Evolutionary conservation across 1,284 basidiomycete species (phyloP).

Genomic region (Puccinia coronata): DNA sequence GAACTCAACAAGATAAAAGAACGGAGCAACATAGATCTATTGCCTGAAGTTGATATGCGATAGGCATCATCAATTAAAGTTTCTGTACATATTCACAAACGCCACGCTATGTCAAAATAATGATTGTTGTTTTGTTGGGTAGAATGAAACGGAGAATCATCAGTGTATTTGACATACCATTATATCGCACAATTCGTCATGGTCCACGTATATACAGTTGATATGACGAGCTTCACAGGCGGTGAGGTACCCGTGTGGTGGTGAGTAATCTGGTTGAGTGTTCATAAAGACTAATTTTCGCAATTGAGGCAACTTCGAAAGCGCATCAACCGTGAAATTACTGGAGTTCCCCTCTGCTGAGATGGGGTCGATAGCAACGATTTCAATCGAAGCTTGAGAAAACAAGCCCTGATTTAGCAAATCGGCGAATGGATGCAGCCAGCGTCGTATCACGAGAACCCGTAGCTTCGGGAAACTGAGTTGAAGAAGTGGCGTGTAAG

Average conservation of each 20-base stretch:
- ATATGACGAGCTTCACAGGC: conserved; percentile 9
- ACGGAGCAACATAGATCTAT: no score
- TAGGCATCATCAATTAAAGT: no score
- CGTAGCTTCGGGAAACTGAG: conserved; percentile 18
- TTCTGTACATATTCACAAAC: no score
- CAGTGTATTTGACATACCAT: conserved; percentile 32
- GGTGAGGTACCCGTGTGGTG: background rate
- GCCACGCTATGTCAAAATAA: no score
- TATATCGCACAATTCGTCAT: background rate
- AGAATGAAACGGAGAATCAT: no score
- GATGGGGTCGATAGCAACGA: conserved; percentile 16
- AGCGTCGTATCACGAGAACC: conserved; percentile 14
- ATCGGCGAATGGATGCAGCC: conserved; percentile 15
- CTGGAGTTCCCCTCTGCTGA: background rate
- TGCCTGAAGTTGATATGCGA: no score
- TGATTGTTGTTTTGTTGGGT: no score
- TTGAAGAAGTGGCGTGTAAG: conserved; percentile 3
- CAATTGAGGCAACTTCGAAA: background rate
- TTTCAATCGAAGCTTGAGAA: background rate
- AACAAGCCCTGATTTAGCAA: conserved; percentile 19
- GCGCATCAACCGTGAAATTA: background rate
- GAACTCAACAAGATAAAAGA: no score
- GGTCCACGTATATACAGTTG: conserved; percentile 9
- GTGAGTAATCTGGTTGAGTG: background rate
- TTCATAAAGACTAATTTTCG: conserved; percentile 17